Base-by-base conservation (phyloP, 768 basidiomycete genomes). In the Tulasnella sp. region DNA sequence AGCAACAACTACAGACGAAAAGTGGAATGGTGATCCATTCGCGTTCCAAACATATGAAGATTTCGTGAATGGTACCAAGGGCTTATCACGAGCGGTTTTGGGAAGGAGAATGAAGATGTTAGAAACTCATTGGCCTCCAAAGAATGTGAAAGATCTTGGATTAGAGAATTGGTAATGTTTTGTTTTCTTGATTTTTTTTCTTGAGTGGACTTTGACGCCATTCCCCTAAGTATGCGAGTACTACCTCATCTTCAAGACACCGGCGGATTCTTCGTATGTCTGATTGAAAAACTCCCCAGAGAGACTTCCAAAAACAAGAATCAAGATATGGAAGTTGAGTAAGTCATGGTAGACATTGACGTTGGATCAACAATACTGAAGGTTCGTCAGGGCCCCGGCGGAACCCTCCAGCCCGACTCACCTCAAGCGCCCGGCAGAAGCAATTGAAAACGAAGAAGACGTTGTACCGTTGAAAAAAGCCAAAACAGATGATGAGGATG, bases 181-280 rank as follows among this genome's bases (percentile, higher is more conserved):
- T 22, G 27, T 19, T 12, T 4, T 22, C 32, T 44, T 25, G 5
- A 37, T 4, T 13, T 37, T 41, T 43, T 12, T 5, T 25, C 45
- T 35, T 25, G 13, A 20, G 5, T 15, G 40, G 25, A 27, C 25
- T 5, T 48, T 57, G 32, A 27, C 16, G 12, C 40, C 16, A 20
- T 3, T 24, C 24, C 5, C 32, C 12, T 19, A 31, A 95, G 91
- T 58, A 67, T 96, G 64, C 76, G 95, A 33, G 77, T 98, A 56
- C 86, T 93, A 61, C 92, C 95, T 2, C 92, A 98, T 63, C 68
- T 95, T 7, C 95, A 98, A 65, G 86, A 99, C 61, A 88, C 91
- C 0, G 95, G 95, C 2, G 95, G 91, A 0, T 99, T 99, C 67
- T 99, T 95, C 62, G 79, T 99, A n/a, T 90, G 90, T 9, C 48